Evolutionary conservation across 1,284 basidiomycete genomes (phyloP), one percentile per base, ranked within the genome.

Genomic region (Gomphus sp.): DNA sequence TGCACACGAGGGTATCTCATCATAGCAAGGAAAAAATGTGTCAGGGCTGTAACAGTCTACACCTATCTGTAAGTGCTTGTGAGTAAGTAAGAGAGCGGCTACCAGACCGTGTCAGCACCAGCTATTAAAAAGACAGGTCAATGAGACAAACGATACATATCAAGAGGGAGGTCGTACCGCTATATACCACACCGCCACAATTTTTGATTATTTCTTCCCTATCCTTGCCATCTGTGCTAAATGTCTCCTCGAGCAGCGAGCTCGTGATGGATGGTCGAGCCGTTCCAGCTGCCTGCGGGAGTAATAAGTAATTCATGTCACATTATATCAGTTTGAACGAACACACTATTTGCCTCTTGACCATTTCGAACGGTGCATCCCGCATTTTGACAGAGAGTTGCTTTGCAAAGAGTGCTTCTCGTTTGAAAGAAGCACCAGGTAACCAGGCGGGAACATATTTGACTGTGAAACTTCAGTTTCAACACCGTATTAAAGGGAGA

Each of bases 21-120:
- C 77, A 82, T 80, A 7, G 78, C 72, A 39, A 79, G 71, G 25
- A 81, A 62, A 62, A 81, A 80, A 0, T 78, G 74, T 0, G 72
- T 68, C 18, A 78, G 64, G 3, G 72, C 73, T 8, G 73, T 74
- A 1, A 76, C 71, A 10, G 76, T 79, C 55, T 56, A 31, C 10
- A 50, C n/a, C n/a, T 10, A 28, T 16, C 9, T 48, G 45, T 43
- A 43, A 43, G 44, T 49, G 16, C 18, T 25, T 28, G 22, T 43
- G 25, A 28, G 22, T 5, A 22, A 18, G n/a, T 3, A n/a, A 43
- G n/a, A 28, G 8, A 16, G 36, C 22, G 14, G 12, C 5, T 22
- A 28, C 22, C 8, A 36, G 14, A 56, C 55, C 55, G 61, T 62
- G 34, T 62, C 61, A 45, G 60, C 59, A 62, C 34, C 55, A 63